Percentiles rank a stretch among this genome's conserved stretches.
phyloP scores from a whole-genome alignment of 2,329 filamentous ascomycete genomes.

The Paecilomyces variotii region DNA sequence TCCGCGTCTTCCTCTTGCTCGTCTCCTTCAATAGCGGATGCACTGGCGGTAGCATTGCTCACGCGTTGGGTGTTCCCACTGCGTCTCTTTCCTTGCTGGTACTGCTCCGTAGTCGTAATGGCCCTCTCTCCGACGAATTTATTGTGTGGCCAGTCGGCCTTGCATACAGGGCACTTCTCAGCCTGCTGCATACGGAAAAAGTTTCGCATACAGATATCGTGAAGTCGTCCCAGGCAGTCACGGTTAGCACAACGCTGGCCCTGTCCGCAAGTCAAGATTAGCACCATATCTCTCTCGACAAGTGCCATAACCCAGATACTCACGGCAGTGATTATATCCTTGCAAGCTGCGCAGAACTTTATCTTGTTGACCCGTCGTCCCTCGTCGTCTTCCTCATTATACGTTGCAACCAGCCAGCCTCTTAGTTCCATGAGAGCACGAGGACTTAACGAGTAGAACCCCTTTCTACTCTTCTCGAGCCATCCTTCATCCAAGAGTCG shows the following conservation, averaged over 20 bases:
- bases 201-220: slow-evolving; percentile 65
- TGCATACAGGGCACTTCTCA: slow-evolving; percentile 56
- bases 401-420: slow-evolving; percentile 76
- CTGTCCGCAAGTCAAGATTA: slow-evolving; percentile 17
- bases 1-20: background rate
- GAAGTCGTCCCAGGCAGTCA: slow-evolving; percentile 62
- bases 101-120: slow-evolving; percentile 23
- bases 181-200: slow-evolving; percentile 62
- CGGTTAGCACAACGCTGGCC: slow-evolving; percentile 67
- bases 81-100: slow-evolving; percentile 17
- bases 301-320: slow-evolving; percentile 12
- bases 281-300: background rate
- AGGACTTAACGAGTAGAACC: slow-evolving; percentile 69
- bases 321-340: slow-evolving; percentile 74
- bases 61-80: slow-evolving; percentile 10
- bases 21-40: background rate
- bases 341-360: slow-evolving; percentile 81
- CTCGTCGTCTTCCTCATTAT: slow-evolving; percentile 65
- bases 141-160: slow-evolving; percentile 44
- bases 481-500: slow-evolving; percentile 72
- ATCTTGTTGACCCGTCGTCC: slow-evolving; percentile 57
- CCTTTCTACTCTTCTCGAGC: slow-evolving; percentile 65
- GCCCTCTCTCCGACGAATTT: slow-evolving; percentile 48
- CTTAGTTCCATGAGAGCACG: slow-evolving; percentile 77
- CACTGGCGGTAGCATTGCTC: background rate